phyloP scores from a whole-genome alignment of 192 early-diverging fungal genomes.

The Kappamyces sp. region DNA sequence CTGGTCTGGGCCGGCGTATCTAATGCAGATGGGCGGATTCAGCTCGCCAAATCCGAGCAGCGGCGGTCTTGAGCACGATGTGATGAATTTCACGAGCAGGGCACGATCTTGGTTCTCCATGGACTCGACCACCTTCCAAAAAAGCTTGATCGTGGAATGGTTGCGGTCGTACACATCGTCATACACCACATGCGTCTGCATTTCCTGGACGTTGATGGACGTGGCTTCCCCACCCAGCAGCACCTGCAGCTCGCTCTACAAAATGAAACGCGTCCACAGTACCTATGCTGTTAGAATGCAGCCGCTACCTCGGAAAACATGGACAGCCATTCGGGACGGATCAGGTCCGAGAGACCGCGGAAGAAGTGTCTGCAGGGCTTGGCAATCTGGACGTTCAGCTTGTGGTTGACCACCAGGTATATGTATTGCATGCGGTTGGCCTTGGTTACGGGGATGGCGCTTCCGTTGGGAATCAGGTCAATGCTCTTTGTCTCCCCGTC shows the following conservation, averaged over 20 bases:
- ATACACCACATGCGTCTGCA: conserved; percentile 69
- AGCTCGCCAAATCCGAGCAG: conserved; percentile 79
- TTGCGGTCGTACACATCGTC: conserved; percentile 56
- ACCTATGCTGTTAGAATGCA: conserved; percentile 34
- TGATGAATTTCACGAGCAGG: conserved; percentile 80
- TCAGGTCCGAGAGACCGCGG: conserved; percentile 71
- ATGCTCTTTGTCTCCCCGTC: conserved; percentile 27
- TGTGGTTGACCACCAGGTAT: conserved; percentile 79
- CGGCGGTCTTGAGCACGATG: conserved; percentile 84
- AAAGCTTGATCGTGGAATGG: conserved; percentile 70
- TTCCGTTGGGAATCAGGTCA: conserved; percentile 74
- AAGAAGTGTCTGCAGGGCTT: conserved; percentile 79
- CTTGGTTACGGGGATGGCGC: conserved; percentile 70
- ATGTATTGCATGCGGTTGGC: conserved; percentile 85
- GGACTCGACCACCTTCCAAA: conserved; percentile 65
- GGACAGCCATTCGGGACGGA: conserved; percentile 78
- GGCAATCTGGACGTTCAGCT: conserved; percentile 75
- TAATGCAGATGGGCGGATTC: conserved; percentile 65
- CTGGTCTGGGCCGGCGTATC: conserved; percentile 60
- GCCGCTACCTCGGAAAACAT: conserved; percentile 76
- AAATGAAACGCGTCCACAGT: too few relatives aligned
- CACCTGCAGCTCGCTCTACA: conserved; percentile 67
- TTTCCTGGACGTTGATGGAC: conserved; percentile 72
- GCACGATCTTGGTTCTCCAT: conserved; percentile 55
- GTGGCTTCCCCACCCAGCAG: conserved; percentile 72